These are phyloP conservation scores for Malassezia equina DNA, from an alignment of 1,284 basidiomycete species.

Conservation along the genomic window DNA sequence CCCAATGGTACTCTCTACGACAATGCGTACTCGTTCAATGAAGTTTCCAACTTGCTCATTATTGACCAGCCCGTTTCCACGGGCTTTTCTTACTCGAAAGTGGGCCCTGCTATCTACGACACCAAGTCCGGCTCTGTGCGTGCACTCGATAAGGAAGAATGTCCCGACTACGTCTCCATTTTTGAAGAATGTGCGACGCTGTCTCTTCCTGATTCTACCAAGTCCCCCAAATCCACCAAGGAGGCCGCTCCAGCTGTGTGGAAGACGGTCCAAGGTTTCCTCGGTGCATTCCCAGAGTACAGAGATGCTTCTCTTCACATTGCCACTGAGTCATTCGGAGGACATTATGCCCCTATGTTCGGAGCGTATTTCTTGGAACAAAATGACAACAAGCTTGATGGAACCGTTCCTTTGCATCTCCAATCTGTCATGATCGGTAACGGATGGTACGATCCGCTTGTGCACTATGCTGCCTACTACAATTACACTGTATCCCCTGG, in stretches of 20 bases:
- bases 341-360: conserved; percentile 56
- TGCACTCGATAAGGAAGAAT: conserved; percentile 19
- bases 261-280: conserved; percentile 54
- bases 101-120: conserved; percentile 24
- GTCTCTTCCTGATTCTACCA: conserved; percentile 22
- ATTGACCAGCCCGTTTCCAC: conserved; percentile 58
- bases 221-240: conserved; percentile 26
- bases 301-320: conserved; percentile 53
- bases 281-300: conserved; percentile 32
- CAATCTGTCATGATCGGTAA: conserved; percentile 57
- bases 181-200: conserved; percentile 27
- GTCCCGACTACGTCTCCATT: conserved; percentile 21
- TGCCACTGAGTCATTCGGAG: conserved; percentile 55
- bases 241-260: conserved; percentile 47
- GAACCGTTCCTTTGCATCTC: conserved; percentile 55
- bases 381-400: conserved; percentile 54
- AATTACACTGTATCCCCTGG: conserved; percentile 32
- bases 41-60: conserved; percentile 61
- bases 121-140: conserved; percentile 15
- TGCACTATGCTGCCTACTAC: conserved; percentile 33
- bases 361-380: conserved; percentile 53
- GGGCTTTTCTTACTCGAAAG: conserved; percentile 27
- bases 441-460: conserved; percentile 26
- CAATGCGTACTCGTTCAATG: conserved; percentile 61
- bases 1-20: conserved; percentile 55